These are phyloP conservation scores for Agapanthus africanus DNA, from an alignment of 106 monocot genomes.

Conservation along the genomic window DNA sequence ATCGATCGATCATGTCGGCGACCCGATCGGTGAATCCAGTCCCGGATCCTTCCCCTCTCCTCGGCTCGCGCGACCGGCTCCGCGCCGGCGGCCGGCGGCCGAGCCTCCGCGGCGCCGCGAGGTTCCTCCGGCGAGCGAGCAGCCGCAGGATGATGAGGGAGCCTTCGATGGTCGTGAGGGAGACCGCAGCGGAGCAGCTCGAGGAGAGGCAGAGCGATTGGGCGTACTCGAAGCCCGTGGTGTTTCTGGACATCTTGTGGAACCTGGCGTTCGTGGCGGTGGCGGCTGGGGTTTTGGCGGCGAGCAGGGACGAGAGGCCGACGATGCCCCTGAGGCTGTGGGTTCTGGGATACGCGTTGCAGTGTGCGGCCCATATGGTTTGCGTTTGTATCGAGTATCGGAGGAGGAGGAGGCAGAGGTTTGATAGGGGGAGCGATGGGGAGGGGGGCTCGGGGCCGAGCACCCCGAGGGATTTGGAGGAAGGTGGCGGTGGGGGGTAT, in stretches of 20 bases:
- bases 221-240: slow-evolving; percentile 58
- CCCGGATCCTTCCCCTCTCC: slow-evolving; percentile 8
- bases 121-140: slow-evolving; percentile 38
- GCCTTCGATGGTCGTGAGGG: slow-evolving; percentile 48
- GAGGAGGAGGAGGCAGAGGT: slow-evolving; percentile 22
- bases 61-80: slow-evolving; percentile 1
- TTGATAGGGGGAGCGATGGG: slow-evolving; percentile 6
- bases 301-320: slow-evolving; percentile 38
- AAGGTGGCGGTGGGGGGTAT: slow-evolving; percentile 10
- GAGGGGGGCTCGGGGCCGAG: slow-evolving; percentile 9
- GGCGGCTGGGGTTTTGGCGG: slow-evolving; percentile 26
- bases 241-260: slow-evolving; percentile 49
- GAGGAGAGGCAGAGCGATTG: slow-evolving; percentile 64
- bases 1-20: too few species aligned
- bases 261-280: slow-evolving; percentile 44
- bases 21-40: too few species aligned
- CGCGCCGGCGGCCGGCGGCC: slow-evolving; percentile 8
- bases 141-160: slow-evolving; percentile 47
- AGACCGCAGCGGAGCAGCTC: slow-evolving; percentile 50
- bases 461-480: slow-evolving; percentile 22
- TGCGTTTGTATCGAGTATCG: slow-evolving; percentile 47
- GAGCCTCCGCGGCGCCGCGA: slow-evolving; percentile 31
- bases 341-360: slow-evolving; percentile 47
- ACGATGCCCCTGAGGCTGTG: slow-evolving; percentile 47
- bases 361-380: slow-evolving; percentile 42